Evolutionary conservation across 306 rosid species (phyloP).

Genomic region (Rosa chinensis): DNA sequence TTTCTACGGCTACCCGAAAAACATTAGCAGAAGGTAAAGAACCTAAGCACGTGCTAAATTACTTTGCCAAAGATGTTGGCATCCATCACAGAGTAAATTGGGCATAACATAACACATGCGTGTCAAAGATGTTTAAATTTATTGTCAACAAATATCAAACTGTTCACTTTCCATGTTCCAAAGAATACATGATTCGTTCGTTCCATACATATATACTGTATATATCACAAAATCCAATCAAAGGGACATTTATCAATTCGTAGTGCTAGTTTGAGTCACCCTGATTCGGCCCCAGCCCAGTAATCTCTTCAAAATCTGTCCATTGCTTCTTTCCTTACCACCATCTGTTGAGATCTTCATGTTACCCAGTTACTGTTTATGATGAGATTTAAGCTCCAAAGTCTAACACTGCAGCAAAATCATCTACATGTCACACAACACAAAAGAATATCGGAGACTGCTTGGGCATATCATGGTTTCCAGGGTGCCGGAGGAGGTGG

Average conservation of each 20-base stretch:
- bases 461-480: conserved; percentile 59
- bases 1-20: not conserved
- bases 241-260: conserved; percentile 34
- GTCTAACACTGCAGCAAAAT: conserved; percentile 41
- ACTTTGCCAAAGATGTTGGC: too few species aligned
- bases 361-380: conserved; percentile 36
- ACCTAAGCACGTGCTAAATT: not conserved
- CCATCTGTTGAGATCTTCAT: conserved; percentile 35
- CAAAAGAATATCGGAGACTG: conserved; percentile 24
- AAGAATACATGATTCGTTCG: conserved; percentile 59
- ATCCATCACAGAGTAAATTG: not conserved
- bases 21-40: not conserved
- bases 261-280: conserved; percentile 16
- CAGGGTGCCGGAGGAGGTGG: conserved; percentile 99
- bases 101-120: not conserved
- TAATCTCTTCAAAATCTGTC: conserved; percentile 21
- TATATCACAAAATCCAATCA: conserved; percentile 53
- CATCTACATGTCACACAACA: conserved; percentile 44
- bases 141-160: conserved; percentile 50
- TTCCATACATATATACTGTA: conserved; percentile 51
- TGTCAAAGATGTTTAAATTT: conserved; percentile 19
- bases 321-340: conserved; percentile 18
- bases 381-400: conserved; percentile 34
- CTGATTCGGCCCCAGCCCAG: conserved; percentile 34
- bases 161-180: conserved; percentile 56